Conservation (phyloP, 169 alveolate species). For the Babesia ovata region DNA sequence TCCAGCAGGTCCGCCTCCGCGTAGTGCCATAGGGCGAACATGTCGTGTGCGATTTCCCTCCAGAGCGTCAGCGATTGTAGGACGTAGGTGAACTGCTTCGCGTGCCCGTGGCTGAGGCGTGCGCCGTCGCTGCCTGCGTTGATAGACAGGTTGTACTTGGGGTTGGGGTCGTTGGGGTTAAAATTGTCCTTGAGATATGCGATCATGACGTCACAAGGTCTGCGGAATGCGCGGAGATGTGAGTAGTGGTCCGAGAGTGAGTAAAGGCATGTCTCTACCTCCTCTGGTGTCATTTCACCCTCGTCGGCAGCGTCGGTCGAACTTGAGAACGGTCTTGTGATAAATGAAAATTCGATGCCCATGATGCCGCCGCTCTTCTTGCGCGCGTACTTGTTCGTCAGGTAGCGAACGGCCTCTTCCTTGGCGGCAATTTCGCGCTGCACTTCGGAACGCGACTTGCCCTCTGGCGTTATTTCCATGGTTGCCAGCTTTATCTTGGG, state of each 20-base stretch:
- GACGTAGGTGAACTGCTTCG: constrained; percentile 87
- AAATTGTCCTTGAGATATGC: constrained; percentile 74
- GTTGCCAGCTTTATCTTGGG: constrained; percentile 85
- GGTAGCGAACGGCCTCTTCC: constrained; percentile 77
- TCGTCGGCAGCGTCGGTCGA: constrained; percentile 59
- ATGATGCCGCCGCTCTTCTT: constrained; percentile 40
- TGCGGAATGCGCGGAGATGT: constrained; percentile 79
- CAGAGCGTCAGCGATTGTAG: constrained; percentile 89
- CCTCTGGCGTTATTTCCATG: constrained; percentile 76
- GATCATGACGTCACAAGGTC: constrained; percentile 85
- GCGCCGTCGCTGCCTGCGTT: constrained; percentile 81
- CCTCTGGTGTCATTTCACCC: constrained; percentile 80
- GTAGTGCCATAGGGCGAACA: constrained; percentile 88
- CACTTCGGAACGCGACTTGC: constrained; percentile 70
- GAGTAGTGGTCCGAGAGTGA: constrained; percentile 89
- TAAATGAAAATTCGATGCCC: constrained; percentile 68
- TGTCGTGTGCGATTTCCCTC: constrained; percentile 88
- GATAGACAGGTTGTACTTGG: constrained; percentile 77
- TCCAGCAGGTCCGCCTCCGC: constrained; percentile 90
- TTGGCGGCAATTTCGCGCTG: constrained; percentile 78
- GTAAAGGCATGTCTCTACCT: constrained; percentile 89
- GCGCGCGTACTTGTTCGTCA: constrained; percentile 66
- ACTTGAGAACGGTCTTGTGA: constrained; percentile 48
- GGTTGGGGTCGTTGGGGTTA: constrained; percentile 76
- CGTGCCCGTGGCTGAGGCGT: constrained; percentile 88